Base-by-base conservation (phyloP, 192 early-diverging fungal genomes). In the Backusella australiensis region DNA sequence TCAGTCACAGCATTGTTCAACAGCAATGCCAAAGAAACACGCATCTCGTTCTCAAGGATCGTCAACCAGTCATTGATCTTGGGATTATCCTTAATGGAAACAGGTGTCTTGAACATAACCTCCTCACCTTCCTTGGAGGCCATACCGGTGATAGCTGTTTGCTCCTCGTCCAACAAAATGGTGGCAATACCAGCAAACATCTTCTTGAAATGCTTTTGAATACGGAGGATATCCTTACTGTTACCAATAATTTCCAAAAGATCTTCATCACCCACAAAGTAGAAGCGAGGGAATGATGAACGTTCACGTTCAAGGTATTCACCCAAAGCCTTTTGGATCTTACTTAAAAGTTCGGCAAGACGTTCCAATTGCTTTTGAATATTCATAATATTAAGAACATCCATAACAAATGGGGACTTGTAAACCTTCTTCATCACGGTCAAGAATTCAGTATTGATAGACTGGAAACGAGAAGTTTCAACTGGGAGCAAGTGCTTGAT, bases 201-300 rank as follows among this genome's bases (percentile, higher is more conserved):
- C 87, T 99, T 99, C 81, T 96, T 96, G 85, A 99, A 92, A 81
- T 99, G 98, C 79, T 98, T 98, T 80, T 99, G 96, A 75, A 99
- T 97, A 44, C 97, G 92, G 23, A 90, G 80, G 63, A 99, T 91
- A 77, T 99, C 97, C 81, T 98, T 97, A 78, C 93, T 90, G 82
- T 99, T 99, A 78, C 98, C 98, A 75, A 99, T 96, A 73, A 99
- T 98, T 86, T 99, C 97, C n/a, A 99, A 91, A 85, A 99, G 78
- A 86, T 99, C 98, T 84, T 99, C 98, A 80, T 99, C 98, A 82
- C 97, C 98, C 38, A 99, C 96, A 92, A 99, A 99, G 89, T 99
- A 99, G 89, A 99, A 99, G 12, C 98, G 94, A 38, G 98, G 96
- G 88, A 99, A 99, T 2, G 95, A 90, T 15, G 96, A 90, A 69